Base-by-base conservation (phyloP, 305 asterid species). In the Stenogyne calaminthoides region DNA sequence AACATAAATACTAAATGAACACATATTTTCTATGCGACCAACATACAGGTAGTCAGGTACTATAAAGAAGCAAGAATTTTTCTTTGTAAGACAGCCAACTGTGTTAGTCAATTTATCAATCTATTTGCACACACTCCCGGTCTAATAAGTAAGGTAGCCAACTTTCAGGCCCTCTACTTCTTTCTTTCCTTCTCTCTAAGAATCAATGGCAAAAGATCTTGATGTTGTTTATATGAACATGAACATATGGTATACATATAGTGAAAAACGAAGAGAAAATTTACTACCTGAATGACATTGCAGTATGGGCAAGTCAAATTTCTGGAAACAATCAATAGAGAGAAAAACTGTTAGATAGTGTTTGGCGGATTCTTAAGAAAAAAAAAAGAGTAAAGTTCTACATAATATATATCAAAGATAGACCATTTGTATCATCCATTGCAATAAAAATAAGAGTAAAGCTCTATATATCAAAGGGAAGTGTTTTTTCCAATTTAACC, bases 291-390 rank as follows among this genome's bases (percentile, higher is more conserved):
- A 81, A 89, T 65, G 71, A 84, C 79, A 72, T 87, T 80, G 91
- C 99, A 95, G 85, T 84, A 75, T 47, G 84, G 14, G 83, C 99
- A 95, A 58, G 89, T 90, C 86, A 86, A 84, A 81, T 70, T 83
- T 83, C 98, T 95, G 98, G 71, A 79, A 76, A 71, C 42, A 68
- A 72, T 32, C 61, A 77, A 76, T 25, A 58, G 59, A 80, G 62
- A 64, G 64, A 84, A 62, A 69, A 65, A 62, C 69, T 68, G 81
- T 82, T 51, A 81, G 84, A 52, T 39, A 71, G 7, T 52, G 44
- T 36, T 29, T 22, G 46, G 67, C 22, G 6, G 20, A 32, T 49
- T 63, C 40, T 29, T 3, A 62, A 46, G 59, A 47, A n/a, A 70
- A 37, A 56, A 61, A 76, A 0, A 2, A 32, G n/a, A n/a, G 7